Percentiles rank a stretch among this genome's conserved stretches.
phyloP scores from a whole-genome alignment of 2,329 filamentous ascomycete genomes.

The Talaromyces sp. region DNA sequence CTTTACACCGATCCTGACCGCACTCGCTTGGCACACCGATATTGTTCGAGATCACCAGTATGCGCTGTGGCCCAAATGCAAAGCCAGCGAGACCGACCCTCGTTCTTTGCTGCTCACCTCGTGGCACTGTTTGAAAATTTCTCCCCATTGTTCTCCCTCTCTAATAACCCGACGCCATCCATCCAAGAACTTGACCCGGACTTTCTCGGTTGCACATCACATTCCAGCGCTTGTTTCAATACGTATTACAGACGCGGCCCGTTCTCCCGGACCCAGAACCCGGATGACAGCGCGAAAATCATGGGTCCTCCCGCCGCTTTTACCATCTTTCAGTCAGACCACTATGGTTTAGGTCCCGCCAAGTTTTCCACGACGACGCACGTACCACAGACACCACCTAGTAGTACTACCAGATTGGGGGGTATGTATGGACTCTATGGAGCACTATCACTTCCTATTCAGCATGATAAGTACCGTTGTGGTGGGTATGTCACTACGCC shows the following conservation, averaged over 20 bases:
- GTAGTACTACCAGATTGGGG: not conserved
- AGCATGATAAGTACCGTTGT: not conserved
- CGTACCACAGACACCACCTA: conserved; percentile 1
- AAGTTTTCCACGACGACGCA: not conserved
- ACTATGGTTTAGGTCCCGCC: not conserved
- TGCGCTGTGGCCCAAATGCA: not conserved
- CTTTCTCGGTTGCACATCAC: not conserved
- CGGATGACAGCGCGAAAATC: not conserved
- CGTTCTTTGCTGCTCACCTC: not conserved
- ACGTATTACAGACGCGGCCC: conserved; percentile 4
- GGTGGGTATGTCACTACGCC: not conserved
- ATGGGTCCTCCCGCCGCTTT: conserved; percentile 4
- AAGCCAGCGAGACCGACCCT: not conserved
- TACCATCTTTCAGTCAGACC: not conserved
- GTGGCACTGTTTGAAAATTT: not conserved
- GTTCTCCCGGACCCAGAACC: conserved; percentile 5
- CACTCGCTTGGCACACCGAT: not conserved
- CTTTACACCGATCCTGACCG: not conserved
- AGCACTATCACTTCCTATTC: not conserved
- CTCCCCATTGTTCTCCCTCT: not conserved
- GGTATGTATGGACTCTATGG: not conserved
- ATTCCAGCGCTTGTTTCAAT: conserved; percentile 3
- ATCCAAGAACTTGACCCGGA: not conserved
- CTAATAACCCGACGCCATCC: not conserved
- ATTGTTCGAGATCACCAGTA: not conserved